Percentiles rank a stretch among this genome's conserved stretches.
Evolutionary conservation across 306 rosid species (phyloP).

Genomic region (Rubus parviflorus): DNA sequence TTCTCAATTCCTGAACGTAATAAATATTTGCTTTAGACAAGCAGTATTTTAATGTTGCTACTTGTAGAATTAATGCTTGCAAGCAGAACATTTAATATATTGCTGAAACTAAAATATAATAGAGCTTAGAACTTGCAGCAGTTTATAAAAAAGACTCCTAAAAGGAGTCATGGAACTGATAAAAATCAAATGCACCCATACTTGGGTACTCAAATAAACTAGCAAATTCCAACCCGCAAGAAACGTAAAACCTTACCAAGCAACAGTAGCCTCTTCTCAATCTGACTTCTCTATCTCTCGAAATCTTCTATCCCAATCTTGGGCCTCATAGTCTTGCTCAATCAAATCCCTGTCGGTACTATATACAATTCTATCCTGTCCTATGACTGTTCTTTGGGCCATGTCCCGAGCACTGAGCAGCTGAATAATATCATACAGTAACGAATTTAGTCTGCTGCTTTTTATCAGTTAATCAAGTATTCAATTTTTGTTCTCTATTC

Average conservation of each 20-base stretch:
- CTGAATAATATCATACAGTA: constrained; percentile 40
- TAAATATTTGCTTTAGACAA: not conserved
- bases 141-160: not conserved
- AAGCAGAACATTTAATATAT: not conserved
- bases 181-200: not conserved
- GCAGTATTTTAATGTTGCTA: not conserved
- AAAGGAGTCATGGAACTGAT: not conserved
- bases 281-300: constrained; percentile 77
- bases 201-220: not conserved
- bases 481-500: not conserved
- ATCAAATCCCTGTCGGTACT: constrained; percentile 85
- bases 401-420: constrained; percentile 88
- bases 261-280: constrained; percentile 31
- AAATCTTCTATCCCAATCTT: constrained; percentile 86
- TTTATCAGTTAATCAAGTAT: not conserved
- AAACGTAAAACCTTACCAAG: constrained; percentile 10
- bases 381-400: constrained; percentile 86
- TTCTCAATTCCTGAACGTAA: not conserved
- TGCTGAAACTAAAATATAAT: not conserved
- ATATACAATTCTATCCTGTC: constrained; percentile 89
- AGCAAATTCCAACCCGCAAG: not conserved
- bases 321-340: constrained; percentile 80
- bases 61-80: not conserved
- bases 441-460: not conserved
- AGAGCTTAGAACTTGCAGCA: not conserved